Percentiles rank a stretch among this genome's conserved stretches.
Conservation (phyloP, 352 stramenopile genomes). For the Phytophthora syringae region DNA sequence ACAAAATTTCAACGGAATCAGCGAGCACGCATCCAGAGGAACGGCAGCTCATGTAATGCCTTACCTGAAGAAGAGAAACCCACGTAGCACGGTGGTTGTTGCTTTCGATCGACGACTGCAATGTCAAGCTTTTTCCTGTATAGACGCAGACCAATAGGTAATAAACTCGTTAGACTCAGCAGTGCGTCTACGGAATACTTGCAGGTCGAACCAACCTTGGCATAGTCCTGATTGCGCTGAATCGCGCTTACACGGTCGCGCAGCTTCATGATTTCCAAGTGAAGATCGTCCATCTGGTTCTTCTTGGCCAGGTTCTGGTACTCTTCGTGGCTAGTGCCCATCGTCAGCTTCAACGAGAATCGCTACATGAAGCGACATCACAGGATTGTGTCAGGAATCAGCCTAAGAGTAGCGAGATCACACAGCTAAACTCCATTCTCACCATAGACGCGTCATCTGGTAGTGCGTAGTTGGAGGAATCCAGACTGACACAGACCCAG, state of each 20-base stretch:
- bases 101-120: conserved; percentile 78
- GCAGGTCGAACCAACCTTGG: conserved; percentile 49
- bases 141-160: background rate
- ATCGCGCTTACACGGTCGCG: conserved; percentile 80
- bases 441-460: conserved; percentile 74
- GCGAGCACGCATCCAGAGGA: background rate
- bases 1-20: background rate
- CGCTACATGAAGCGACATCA: conserved; percentile 37
- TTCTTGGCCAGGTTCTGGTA: conserved; percentile 88
- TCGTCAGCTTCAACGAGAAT: conserved; percentile 70
- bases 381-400: background rate
- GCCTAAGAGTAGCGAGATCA: background rate
- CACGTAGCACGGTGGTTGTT: conserved; percentile 84
- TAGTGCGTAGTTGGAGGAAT: conserved; percentile 68
- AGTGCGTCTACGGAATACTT: background rate
- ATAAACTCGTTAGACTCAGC: background rate
- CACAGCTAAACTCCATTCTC: background rate
- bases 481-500: conserved; percentile 78
- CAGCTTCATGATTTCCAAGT: conserved; percentile 83
- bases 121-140: conserved; percentile 71
- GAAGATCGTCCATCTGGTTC: conserved; percentile 82
- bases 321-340: conserved; percentile 77
- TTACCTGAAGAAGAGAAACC: conserved; percentile 81
- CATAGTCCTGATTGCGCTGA: conserved; percentile 87
- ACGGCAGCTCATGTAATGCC: background rate